phyloP scores from a whole-genome alignment of 495 filamentous ascomycete genomes.

The Aspergillus panamensis region DNA sequence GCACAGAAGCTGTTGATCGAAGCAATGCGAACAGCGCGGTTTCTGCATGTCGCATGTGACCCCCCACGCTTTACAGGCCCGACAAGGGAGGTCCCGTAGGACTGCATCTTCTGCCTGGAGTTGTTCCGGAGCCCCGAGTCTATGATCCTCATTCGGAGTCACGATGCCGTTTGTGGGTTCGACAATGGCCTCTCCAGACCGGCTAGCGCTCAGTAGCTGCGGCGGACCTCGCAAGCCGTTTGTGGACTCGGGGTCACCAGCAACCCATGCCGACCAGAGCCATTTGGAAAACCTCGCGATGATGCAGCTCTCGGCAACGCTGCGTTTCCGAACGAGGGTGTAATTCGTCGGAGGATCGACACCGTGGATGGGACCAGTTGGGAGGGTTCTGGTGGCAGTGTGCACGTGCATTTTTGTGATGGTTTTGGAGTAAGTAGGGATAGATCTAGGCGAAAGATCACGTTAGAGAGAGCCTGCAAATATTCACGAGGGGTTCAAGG shows the following conservation, averaged over 20 bases:
- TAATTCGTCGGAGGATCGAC: conserved; percentile 2
- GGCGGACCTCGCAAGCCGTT: conserved; percentile 1
- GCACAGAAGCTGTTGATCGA: conserved; percentile 37
- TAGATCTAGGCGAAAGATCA: not conserved
- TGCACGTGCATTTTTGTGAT: not conserved
- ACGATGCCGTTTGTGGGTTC: not conserved
- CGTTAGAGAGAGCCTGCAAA: not conserved
- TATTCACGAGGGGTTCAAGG: not conserved
- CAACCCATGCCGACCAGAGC: conserved; percentile 19
- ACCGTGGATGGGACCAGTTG: not conserved
- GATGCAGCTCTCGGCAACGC: conserved; percentile 1
- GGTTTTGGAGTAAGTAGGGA: not conserved
- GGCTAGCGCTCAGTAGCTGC: not conserved
- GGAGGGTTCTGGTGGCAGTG: conserved; percentile 1
- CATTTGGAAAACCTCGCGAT: conserved; percentile 19
- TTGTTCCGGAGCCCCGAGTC: not conserved
- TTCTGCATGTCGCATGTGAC: conserved; percentile 32
- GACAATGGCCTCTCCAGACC: not conserved
- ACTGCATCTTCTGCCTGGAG: not conserved
- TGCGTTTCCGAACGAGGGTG: conserved; percentile 3
- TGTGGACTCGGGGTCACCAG: conserved; percentile 2
- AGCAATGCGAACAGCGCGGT: conserved; percentile 38
- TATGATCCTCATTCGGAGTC: not conserved
- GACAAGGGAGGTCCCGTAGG: conserved; percentile 23
- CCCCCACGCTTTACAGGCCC: conserved; percentile 31